A percentile compares a stretch with the other conserved stretches of the same genome.
Evolutionary conservation across 1,284 basidiomycete species (phyloP).

Genomic region (Ustilago hordei): DNA sequence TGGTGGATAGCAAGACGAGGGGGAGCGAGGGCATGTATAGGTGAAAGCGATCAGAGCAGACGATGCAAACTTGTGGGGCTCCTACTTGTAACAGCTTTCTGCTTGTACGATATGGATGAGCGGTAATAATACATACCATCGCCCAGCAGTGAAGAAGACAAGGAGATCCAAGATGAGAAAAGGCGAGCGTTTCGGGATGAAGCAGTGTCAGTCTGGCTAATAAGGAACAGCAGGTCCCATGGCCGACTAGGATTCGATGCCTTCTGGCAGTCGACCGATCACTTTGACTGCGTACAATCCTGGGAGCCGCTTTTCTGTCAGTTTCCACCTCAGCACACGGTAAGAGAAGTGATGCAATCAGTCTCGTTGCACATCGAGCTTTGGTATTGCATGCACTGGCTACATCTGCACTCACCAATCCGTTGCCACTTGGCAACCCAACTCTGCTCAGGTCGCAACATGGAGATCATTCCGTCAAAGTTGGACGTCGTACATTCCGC

Average conservation of each 20-base stretch:
- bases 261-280: slow-evolving; percentile 61
- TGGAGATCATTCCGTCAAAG: slow-evolving; percentile 91
- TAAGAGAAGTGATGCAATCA: too few relatives aligned
- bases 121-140: slow-evolving; percentile 32
- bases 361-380: background rate
- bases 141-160: background rate
- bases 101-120: background rate
- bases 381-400: too few relatives aligned
- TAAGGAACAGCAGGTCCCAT: background rate
- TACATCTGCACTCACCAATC: slow-evolving; percentile 41
- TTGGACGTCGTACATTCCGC: slow-evolving; percentile 89
- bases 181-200: too few relatives aligned
- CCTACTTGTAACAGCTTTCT: slow-evolving; percentile 13
- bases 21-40: slow-evolving; percentile 2
- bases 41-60: background rate
- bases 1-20: slow-evolving; percentile 11
- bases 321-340: background rate
- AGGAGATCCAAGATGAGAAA: background rate
- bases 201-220: too few relatives aligned
- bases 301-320: slow-evolving; percentile 65
- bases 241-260: slow-evolving; percentile 30
- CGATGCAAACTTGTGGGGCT: background rate
- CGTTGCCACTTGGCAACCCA: slow-evolving; percentile 80
- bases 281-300: slow-evolving; percentile 69
- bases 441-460: slow-evolving; percentile 87